Base-by-base conservation (phyloP, 164 flowering plant genomes). In the Euptelea pleiosperma region DNA sequence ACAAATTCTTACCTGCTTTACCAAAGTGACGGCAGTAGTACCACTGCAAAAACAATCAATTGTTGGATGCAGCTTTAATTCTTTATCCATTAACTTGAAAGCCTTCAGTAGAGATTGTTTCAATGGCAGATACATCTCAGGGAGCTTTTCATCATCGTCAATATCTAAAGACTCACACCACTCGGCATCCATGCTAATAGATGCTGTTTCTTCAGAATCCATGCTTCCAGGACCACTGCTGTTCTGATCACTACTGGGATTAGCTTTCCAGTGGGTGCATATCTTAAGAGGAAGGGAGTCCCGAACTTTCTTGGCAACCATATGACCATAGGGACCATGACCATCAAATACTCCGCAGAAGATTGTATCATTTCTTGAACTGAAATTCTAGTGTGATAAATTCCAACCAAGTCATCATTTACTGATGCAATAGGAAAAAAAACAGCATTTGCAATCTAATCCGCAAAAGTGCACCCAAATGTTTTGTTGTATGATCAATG, bases 321-420 rank as follows among this genome's bases (percentile, higher is more conserved):
- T 57, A 61, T 88, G 92, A 64, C 96, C 96, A 44, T 58, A 81
- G n/a, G 92, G 92, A 64, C 96, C 96, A 63, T 88, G 96, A 55
- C 96, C 92, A 64, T 88, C 96, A 65, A 86, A 88, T 33, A 86
- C 86, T 40, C 96, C 96, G 55, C 92, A 88, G 71, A 86, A 86
- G 31, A 81, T 56, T 49, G 85, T 74, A 56, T 80, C 84, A 37
- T 52, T 66, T 56, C 79, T 79, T 67, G 96, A 70, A 50, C 69
- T 63, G 71, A 82, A 88, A 76, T 86, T 81, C 96, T 84, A 56
- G 58, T 7, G 46, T 44, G 35, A 63, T 53, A 53, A 56, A 66
- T 43, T 24, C 36, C 42, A 76, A 65, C 50, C 58, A 40, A 62
- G 33, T 43, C 51, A 56, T 58, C 35, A 73, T 40, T 51, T 35